These are phyloP conservation scores for Conticribra weissflogii DNA, from an alignment of 108 stramenopile species.

Conservation along the genomic window DNA sequence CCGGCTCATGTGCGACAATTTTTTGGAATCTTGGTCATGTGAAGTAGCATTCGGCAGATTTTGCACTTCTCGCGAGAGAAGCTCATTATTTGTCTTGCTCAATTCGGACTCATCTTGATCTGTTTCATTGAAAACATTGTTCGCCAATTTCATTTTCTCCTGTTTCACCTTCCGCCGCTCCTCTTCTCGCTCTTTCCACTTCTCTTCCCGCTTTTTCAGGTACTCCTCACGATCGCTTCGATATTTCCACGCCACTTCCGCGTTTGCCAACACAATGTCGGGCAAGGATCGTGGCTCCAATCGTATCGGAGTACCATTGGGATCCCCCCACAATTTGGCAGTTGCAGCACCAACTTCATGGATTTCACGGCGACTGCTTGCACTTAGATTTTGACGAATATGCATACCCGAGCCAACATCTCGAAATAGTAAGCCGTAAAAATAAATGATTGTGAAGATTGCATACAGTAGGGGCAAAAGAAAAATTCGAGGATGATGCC, in stretches of 20 bases:
- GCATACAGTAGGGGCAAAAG: constrained; percentile 22
- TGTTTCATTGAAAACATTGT: neutral
- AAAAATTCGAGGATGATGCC: constrained; percentile 5
- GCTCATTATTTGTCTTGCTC: too few species aligned
- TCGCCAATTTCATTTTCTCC: neutral
- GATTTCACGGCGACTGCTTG: neutral
- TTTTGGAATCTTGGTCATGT: neutral
- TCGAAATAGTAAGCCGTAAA: constrained; percentile 22
- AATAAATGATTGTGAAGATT: constrained; percentile 7
- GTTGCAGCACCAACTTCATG: neutral
- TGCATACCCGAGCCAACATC: constrained; percentile 12
- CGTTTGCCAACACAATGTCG: constrained; percentile 27
- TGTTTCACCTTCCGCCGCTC: neutral
- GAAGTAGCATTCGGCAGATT: neutral
- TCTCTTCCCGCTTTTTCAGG: constrained; percentile 9
- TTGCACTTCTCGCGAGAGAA: neutral
- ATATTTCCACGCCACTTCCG: constrained; percentile 15
- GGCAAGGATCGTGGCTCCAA: constrained; percentile 30
- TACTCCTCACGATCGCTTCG: constrained; percentile 11
- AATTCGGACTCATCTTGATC: too few species aligned
- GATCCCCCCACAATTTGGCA: neutral
- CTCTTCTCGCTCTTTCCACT: constrained; percentile 2
- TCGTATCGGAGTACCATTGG: neutral
- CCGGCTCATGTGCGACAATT: neutral
- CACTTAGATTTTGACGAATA: neutral